These are phyloP conservation scores for Thymus quinquecostatus DNA, from an alignment of 257 asterid species.

Conservation along the genomic window DNA sequence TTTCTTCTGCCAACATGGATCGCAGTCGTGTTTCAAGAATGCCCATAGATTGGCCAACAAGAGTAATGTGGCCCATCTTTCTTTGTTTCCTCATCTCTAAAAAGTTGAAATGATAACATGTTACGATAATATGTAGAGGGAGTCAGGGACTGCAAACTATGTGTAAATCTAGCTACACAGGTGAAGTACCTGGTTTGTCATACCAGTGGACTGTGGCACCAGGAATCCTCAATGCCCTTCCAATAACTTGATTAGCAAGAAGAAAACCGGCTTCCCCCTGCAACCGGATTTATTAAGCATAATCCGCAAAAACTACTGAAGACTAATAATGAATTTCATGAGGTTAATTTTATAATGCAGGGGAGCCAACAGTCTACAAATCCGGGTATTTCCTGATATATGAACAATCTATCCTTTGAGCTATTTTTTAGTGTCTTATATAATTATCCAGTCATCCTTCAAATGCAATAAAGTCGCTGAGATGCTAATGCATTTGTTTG, in stretches of 20 bases:
- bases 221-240: slow-evolving; percentile 69
- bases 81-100: slow-evolving; percentile 93
- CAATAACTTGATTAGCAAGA: slow-evolving; percentile 72
- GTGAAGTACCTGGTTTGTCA: slow-evolving; percentile 88
- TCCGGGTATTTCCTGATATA: slow-evolving; percentile 20
- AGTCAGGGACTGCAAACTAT: not conserved
- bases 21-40: slow-evolving; percentile 70
- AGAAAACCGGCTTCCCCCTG: slow-evolving; percentile 88
- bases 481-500: not conserved
- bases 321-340: not conserved
- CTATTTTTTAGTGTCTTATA: not conserved
- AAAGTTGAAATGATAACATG: slow-evolving; percentile 15
- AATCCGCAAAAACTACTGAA: slow-evolving; percentile 10
- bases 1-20: slow-evolving; percentile 60
- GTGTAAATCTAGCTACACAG: slow-evolving; percentile 14
- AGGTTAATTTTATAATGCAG: not conserved
- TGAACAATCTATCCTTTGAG: not conserved
- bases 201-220: slow-evolving; percentile 99
- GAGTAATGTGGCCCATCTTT: slow-evolving; percentile 96
- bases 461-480: not conserved
- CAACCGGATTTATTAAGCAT: slow-evolving; percentile 25
- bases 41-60: slow-evolving; percentile 85
- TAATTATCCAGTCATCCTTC: not conserved
- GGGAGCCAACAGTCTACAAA: too few species aligned
- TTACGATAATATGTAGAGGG: slow-evolving; percentile 11